phyloP scores from a whole-genome alignment of 108 stramenopile species.

The Skeletonema tropicum region DNA sequence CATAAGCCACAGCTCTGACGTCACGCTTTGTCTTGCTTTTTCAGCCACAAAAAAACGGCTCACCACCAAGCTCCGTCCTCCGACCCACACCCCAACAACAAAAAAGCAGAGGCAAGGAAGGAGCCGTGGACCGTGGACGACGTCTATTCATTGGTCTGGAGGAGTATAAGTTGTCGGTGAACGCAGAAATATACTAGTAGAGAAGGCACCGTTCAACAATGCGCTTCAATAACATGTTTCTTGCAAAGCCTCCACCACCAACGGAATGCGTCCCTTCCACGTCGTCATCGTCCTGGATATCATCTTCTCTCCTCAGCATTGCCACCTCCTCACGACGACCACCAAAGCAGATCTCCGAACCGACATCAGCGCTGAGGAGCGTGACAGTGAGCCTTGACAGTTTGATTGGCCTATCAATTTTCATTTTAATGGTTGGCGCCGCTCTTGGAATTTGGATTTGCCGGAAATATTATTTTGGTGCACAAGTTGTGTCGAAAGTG shows the following conservation, averaged over 20 bases:
- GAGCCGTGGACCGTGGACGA: not conserved
- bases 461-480: not conserved
- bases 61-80: too few relatives aligned
- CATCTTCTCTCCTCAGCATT: not conserved
- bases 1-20: too few relatives aligned
- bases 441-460: not conserved
- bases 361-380: not conserved
- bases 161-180: not conserved
- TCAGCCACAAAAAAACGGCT: not conserved
- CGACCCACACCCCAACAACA: too few relatives aligned
- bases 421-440: not conserved
- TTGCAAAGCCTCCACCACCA: not conserved
- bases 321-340: not conserved
- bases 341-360: not conserved
- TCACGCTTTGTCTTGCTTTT: too few relatives aligned
- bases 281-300: not conserved
- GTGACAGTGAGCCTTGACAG: not conserved
- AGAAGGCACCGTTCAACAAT: not conserved
- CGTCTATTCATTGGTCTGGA: not conserved
- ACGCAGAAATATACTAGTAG: not conserved
- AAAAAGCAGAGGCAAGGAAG: not conserved
- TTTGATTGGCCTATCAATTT: not conserved
- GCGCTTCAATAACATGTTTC: not conserved
- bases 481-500: not conserved
- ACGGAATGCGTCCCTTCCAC: not conserved